Base-by-base conservation (phyloP, 331 rosid species). In the Saraca asoca region DNA sequence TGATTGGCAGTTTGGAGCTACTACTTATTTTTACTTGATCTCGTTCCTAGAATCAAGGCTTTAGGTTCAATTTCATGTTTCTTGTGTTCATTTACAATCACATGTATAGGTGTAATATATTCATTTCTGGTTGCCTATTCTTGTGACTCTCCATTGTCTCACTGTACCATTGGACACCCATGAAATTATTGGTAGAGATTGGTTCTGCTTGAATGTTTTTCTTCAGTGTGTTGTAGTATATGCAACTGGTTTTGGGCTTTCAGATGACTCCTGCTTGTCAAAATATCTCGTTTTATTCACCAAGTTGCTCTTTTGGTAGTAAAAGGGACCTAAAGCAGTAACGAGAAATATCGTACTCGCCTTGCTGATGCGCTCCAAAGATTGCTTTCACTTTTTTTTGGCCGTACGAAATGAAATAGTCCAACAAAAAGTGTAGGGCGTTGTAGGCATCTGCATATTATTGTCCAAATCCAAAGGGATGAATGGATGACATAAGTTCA, bases 71-170 rank as follows among this genome's bases (percentile, higher is more conserved):
- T 79, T 67, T 75, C 73, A 65, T 66, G 34, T 67, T 75, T 66
- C 71, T 74, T 77, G 72, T 19, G 72, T 76, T 87, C 73, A 65
- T 63, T 80, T 71, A 76, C 70, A 51, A 69, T 77, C 24, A 38
- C 39, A 78, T 48, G 60, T 76, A 58, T 65, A 44, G 77, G 58
- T 70, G 79, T 61, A 62, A 60, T 41, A 16, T 64, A 31, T 70
- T 61, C 66, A 14, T 62, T 48, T 29, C 58, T 5, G 53, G 78
- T 29, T 53, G 52, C 71, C 24, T 76, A 50, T 57, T 67, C 53
- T 51, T 16, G 66, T 71, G 55, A 20, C 42, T 53, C 70, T 61
- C 58, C 62, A 6, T 58, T 51, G 74, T 77, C 31, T 62, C 16
- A 34, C 69, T 53, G 61, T 66, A 45, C 78, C 46, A 48, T 54